Evolutionary conservation across 768 basidiomycete genomes (phyloP).

Genomic region (Tremella yokohamensis): DNA sequence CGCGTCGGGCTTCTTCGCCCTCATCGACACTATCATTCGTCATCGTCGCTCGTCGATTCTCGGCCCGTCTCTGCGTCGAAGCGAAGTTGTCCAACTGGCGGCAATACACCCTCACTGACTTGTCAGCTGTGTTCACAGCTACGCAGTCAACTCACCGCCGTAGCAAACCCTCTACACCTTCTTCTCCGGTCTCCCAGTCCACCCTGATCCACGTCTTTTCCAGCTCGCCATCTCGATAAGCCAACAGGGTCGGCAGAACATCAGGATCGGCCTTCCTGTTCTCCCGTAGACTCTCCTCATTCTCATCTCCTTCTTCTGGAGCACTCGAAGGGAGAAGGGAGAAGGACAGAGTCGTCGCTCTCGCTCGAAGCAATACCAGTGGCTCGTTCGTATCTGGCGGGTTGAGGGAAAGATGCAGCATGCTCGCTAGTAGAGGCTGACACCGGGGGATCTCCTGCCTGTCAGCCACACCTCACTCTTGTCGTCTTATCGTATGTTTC

Average conservation of each 20-base stretch:
- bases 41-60: not conserved
- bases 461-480: not conserved
- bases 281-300: conserved; percentile 8
- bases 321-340: conserved; percentile 30
- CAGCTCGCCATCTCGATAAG: conserved; percentile 46
- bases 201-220: conserved; percentile 44
- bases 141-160: conserved; percentile 27
- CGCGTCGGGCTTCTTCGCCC: too few relatives aligned
- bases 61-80: not conserved
- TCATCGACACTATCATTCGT: not conserved
- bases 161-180: conserved; percentile 42
- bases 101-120: conserved; percentile 20
- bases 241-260: conserved; percentile 46
- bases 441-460: conserved; percentile 41
- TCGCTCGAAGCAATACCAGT: conserved; percentile 33
- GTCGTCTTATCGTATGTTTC: not conserved
- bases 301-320: conserved; percentile 19
- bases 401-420: conserved; percentile 33
- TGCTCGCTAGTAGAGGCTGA: conserved; percentile 25
- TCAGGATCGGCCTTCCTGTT: conserved; percentile 39
- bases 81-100: conserved; percentile 1
- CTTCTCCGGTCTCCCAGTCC: conserved; percentile 44
- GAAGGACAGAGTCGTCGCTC: conserved; percentile 41
- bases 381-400: conserved; percentile 19
- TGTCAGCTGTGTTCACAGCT: conserved; percentile 2